Percentiles rank a stretch among this genome's conserved stretches.
These are phyloP conservation scores for Fusarium buharicum DNA, from an alignment of 2,329 filamentous ascomycete species.

Conservation along the genomic window DNA sequence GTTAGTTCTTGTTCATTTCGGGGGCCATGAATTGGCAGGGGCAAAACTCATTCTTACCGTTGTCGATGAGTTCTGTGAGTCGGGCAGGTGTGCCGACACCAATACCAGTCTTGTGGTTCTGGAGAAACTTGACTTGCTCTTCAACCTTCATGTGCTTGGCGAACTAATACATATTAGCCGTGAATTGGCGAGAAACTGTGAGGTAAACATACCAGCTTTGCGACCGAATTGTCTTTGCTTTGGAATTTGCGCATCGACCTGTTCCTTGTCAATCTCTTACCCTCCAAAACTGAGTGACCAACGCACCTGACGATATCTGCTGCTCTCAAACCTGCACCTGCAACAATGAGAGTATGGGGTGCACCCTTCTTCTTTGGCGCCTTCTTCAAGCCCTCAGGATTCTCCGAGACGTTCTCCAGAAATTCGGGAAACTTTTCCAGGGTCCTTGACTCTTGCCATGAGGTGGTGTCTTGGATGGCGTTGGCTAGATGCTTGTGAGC, in stretches of 20 bases:
- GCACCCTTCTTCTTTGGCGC: slow-evolving; percentile 75
- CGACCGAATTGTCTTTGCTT: slow-evolving; percentile 78
- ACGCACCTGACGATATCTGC: slow-evolving; percentile 80
- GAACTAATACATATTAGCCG: slow-evolving; percentile 62
- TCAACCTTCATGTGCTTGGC: slow-evolving; percentile 98
- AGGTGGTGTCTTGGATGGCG: slow-evolving; percentile 82
- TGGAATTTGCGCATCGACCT: slow-evolving; percentile 82
- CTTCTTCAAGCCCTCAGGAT: slow-evolving; percentile 68
- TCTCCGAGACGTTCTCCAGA: slow-evolving; percentile 72
- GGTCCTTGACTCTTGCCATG: slow-evolving; percentile 73
- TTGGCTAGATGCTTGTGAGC: slow-evolving; percentile 61
- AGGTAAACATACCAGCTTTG: slow-evolving; percentile 72
- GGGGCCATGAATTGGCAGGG: background rate
- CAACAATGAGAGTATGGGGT: slow-evolving; percentile 90
- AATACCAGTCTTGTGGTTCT: slow-evolving; percentile 78
- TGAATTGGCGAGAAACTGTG: background rate
- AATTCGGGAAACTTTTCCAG: slow-evolving; percentile 82
- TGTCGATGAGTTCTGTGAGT: slow-evolving; percentile 82
- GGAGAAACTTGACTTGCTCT: slow-evolving; percentile 82
- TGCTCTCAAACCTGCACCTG: slow-evolving; percentile 83
- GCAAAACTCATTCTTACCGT: slow-evolving; percentile 64
- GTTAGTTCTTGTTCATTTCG: slow-evolving; percentile 3
- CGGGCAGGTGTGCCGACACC: slow-evolving; percentile 90
- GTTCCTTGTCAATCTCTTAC: slow-evolving; percentile 28
- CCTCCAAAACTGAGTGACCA: too few species aligned